Base-by-base conservation (phyloP, 164 flowering plant species). In the Nelumbo lutea region DNA sequence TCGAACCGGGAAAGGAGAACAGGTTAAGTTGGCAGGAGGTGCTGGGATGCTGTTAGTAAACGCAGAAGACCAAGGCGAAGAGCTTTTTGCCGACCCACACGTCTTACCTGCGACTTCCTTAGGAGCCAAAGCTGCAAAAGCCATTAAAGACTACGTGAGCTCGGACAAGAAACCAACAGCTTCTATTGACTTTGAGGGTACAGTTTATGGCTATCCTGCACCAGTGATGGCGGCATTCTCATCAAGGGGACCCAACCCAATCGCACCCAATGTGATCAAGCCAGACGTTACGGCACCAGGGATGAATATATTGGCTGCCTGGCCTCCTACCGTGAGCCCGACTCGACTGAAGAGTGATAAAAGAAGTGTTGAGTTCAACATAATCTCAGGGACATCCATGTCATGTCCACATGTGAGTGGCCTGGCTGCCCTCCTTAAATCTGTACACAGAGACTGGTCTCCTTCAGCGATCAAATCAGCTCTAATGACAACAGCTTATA, bases 221-320 rank as follows among this genome's bases (percentile, higher is more conserved):
- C 96, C 94, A 8, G 65, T 79, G n/a, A 73, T 88, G 81, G 89
- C 89, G 0, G 87, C 86, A 15, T 90, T 90, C 67, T 88, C 93
- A 5, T 88, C 96, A 2, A 76, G 92, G 59, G 94, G 93, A 27
- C 94, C 92, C 0, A 84, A 80, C 57, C 11, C 50, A 0, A 48
- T 79, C 4, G 85, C 77, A 9, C 87, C 85, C 0, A 79, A 84
- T n/a, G 73, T 88, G 59, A 76, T 90, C 68, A 90, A 90, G 65
- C 96, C 94, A 1, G 96, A 90, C 43, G 68, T 90, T 2, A 86
- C 89, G 4, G 94, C 87, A 14, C 94, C 94, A 4, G 96, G 96
- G 0, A 79, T 88, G 69, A 78, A 87, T 71, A 90, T 90, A 10
- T 63, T 90, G 55, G 96, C 96, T 0, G 90, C 90, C 3, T 90